Evolutionary conservation across 345 rosid species (phyloP), one percentile per base, ranked within the genome.

Genomic region (Lepidium sativum): DNA sequence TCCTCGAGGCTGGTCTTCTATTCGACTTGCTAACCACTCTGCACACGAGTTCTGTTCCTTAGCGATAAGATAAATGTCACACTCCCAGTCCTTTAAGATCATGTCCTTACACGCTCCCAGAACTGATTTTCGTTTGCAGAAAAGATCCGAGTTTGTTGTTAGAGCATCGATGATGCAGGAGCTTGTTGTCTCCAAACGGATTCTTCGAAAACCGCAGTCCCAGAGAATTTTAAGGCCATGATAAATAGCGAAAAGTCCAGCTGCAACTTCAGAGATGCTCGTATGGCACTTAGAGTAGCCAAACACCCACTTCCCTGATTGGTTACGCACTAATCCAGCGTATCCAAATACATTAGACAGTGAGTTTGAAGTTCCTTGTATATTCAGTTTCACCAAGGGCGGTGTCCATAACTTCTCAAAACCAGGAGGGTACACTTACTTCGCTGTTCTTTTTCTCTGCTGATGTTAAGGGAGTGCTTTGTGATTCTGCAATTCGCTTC

Each of bases 291-390:
- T 49, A 37, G 38, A 58, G 76, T 76, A 85, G 9, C 91, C 96
- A 10, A 58, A 33, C 50, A 83, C 50, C 91, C 89, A 88, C 40
- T 74, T 74, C 33, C 87, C 89, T 10, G 75, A 69, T 25, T 79
- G 65, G 59, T 84, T 73, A 13, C 81, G 83, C 43, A 83, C 74
- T 20, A 78, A 29, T 65, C 89, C 89, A 59, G 77, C 80, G 11
- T 42, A 80, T 23, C 76, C 78, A 5, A 78, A 63, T 54, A 20
- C 27, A 15, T 65, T 71, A 32, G 61, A 34, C 10, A n/a, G 38
- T 25, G 58, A 17, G 9, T 42, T 59, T 3, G 68, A 66, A 54
- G 54, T 47, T 38, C 73, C 81, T 20, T 76, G 77, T 16, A 77
- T 63, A 18, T 75, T 82, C 70, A 87, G 69, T 67, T 74, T 87